These are phyloP conservation scores for Lentinula sp. DNA, from an alignment of 768 basidiomycete species.

Conservation along the genomic window DNA sequence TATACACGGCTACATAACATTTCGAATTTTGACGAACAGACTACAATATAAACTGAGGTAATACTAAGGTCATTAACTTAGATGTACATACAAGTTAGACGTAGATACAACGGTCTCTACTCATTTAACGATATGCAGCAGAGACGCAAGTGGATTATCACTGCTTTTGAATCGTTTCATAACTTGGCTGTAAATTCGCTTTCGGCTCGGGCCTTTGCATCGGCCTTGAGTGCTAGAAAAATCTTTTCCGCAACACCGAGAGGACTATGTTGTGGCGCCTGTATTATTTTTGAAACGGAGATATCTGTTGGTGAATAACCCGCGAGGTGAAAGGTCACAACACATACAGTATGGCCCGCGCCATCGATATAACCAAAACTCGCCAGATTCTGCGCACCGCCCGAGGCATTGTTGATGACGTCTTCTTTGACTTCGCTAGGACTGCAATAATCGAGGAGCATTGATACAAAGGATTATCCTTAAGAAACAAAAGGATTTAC, in stretches of 20 bases:
- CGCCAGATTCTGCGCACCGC: background rate
- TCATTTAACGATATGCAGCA: no score
- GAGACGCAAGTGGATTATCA: no score
- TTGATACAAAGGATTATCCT: background rate
- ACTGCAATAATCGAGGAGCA: background rate
- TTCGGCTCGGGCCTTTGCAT: background rate
- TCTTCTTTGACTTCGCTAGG: background rate
- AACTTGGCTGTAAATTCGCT: background rate
- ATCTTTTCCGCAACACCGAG: background rate
- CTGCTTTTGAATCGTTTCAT: background rate
- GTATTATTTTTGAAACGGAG: no score
- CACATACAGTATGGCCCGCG: background rate
- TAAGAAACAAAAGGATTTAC: conserved; percentile 4
- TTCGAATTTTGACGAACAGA: no score
- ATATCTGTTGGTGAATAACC: no score
- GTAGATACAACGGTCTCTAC: no score
- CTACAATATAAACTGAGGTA: no score
- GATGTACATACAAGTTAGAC: no score
- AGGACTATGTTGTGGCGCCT: conserved; percentile 1
- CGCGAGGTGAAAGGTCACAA: no score
- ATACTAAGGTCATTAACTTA: no score
- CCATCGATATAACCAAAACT: conserved; percentile 1
- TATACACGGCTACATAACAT: no score
- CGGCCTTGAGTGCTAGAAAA: background rate
- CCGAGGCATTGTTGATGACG: background rate